Conservation (phyloP, 2,329 filamentous ascomycete species). For the Phialocephala sp. region DNA sequence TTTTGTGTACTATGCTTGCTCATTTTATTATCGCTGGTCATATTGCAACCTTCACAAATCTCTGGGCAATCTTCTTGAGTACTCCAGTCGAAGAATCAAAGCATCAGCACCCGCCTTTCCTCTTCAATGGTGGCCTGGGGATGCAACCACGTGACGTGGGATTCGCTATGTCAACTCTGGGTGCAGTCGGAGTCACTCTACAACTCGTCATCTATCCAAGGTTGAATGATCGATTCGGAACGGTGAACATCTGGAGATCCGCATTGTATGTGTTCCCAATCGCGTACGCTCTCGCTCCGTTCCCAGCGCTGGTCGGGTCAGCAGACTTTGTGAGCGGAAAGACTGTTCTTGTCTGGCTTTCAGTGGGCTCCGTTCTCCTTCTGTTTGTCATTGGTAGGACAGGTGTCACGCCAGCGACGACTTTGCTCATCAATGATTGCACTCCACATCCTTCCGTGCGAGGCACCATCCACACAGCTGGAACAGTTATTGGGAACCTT, state of each 20-base stretch:
- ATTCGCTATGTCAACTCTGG: conserved; percentile 74
- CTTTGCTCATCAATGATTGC: conserved; percentile 64
- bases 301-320: conserved; percentile 66
- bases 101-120: conserved; percentile 19
- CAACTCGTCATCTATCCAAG: conserved; percentile 73
- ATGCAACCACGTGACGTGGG: conserved; percentile 72
- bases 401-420: conserved; percentile 63
- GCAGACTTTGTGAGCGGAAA: conserved; percentile 42
- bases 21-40: conserved; percentile 46
- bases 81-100: conserved; percentile 45
- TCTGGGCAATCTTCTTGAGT: conserved; percentile 65
- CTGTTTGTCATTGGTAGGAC: conserved; percentile 75
- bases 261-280: conserved; percentile 72
- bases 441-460: conserved; percentile 60
- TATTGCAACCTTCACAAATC: conserved; percentile 56
- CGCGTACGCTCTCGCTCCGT: conserved; percentile 71
- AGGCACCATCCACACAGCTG: conserved; percentile 58
- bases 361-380: conserved; percentile 47
- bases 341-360: conserved; percentile 21
- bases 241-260: conserved; percentile 66
- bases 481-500: conserved; percentile 61
- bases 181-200: conserved; percentile 67
- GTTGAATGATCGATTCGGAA: conserved; percentile 68
- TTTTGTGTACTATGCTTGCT: conserved; percentile 58
- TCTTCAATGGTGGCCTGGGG: conserved; percentile 69